A percentile compares a stretch with the other conserved stretches of the same genome.
phyloP scores from a whole-genome alignment of 2,329 filamentous ascomycete species.

The Fusarium sp. region DNA sequence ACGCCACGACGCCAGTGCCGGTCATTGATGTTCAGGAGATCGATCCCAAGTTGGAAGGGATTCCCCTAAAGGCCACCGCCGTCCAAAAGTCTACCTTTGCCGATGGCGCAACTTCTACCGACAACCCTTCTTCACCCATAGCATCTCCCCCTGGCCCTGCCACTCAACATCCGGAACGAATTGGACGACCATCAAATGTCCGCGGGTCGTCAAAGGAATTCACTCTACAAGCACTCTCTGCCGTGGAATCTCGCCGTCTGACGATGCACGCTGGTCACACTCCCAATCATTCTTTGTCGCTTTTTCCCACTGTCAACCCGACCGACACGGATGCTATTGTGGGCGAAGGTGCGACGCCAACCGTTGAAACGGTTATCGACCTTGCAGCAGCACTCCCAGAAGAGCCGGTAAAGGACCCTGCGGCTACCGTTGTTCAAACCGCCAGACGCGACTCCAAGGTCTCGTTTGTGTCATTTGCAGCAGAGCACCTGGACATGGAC shows the following conservation, averaged over 20 bases:
- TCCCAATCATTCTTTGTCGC: slow-evolving; percentile 68
- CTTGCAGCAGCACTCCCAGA: slow-evolving; percentile 11
- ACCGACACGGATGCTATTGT: slow-evolving; percentile 48
- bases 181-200: slow-evolving; percentile 7
- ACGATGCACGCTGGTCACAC: slow-evolving; percentile 73
- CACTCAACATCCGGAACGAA: slow-evolving; percentile 24
- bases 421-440: slow-evolving; percentile 6
- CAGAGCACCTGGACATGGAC: slow-evolving; percentile 21
- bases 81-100: slow-evolving; percentile 64
- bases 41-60: slow-evolving; percentile 69
- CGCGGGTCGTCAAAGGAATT: slow-evolving; percentile 52
- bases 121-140: slow-evolving; percentile 45
- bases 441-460: slow-evolving; percentile 29
- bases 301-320: slow-evolving; percentile 57
- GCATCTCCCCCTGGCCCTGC: slow-evolving; percentile 42
- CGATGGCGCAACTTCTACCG: slow-evolving; percentile 43
- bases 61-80: slow-evolving; percentile 65
- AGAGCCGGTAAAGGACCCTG: slow-evolving; percentile 1
- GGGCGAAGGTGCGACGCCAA: slow-evolving; percentile 45
- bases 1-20: slow-evolving; percentile 49
- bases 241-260: slow-evolving; percentile 61
- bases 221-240: slow-evolving; percentile 58
- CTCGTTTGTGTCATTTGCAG: slow-evolving; percentile 16
- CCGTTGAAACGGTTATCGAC: slow-evolving; percentile 31
- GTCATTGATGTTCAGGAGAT: slow-evolving; percentile 69